Evolutionary conservation across 805 yeast species (phyloP).

Genomic region (Nakazawaea anatomiae): DNA sequence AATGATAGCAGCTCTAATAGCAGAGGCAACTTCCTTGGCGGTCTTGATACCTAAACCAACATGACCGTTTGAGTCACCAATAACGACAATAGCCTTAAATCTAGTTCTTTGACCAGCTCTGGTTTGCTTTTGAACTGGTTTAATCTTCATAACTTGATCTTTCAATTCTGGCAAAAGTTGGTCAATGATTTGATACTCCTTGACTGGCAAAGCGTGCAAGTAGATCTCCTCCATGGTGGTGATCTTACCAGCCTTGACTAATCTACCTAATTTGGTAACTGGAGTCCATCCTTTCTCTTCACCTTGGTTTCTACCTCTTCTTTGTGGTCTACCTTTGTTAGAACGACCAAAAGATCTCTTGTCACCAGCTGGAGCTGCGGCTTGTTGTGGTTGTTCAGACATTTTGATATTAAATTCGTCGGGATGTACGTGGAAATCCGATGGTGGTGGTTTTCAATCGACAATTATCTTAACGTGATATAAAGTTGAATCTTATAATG

Average conservation of each 20-base stretch:
- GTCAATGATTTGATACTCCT: constrained; percentile 99
- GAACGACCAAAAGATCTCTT: constrained; percentile 50
- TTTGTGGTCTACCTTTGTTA: constrained; percentile 49
- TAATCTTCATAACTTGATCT: constrained; percentile 99
- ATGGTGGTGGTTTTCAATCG: constrained; percentile 66
- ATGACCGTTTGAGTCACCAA: constrained; percentile 99
- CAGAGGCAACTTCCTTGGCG: constrained; percentile 99
- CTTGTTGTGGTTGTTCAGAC: constrained; percentile 36
- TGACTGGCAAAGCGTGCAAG: constrained; percentile 98
- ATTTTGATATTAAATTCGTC: constrained; percentile 32
- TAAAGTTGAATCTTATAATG: neutral
- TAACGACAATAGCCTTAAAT: constrained; percentile 99
- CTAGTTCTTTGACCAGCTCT: constrained; percentile 99
- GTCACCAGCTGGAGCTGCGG: constrained; percentile 30
- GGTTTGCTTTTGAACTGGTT: constrained; percentile 99
- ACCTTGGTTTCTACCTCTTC: constrained; percentile 62
- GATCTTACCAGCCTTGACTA: constrained; percentile 98
- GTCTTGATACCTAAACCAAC: constrained; percentile 99
- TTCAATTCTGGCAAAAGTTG: constrained; percentile 89
- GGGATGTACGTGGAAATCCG: constrained; percentile 74
- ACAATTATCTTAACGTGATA: constrained; percentile 20
- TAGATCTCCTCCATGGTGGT: constrained; percentile 95
- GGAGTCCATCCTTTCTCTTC: constrained; percentile 99
- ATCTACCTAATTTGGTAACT: constrained; percentile 99
- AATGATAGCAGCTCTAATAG: constrained; percentile 99